phyloP scores from a whole-genome alignment of 768 basidiomycete species.

The Lepiota subincarnata region DNA sequence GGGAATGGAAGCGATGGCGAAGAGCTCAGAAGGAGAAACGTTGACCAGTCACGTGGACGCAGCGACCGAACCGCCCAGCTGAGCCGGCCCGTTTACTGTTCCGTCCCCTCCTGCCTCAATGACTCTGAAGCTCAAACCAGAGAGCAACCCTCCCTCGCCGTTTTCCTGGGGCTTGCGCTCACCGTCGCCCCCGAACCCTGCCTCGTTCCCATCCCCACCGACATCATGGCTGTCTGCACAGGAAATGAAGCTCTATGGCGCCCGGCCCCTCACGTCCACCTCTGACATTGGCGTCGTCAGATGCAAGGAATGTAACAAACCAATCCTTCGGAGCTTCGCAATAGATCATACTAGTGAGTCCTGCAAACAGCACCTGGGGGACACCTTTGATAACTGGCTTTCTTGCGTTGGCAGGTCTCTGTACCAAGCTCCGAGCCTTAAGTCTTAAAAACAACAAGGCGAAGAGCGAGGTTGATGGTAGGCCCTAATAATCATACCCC shows the following conservation, averaged over 20 bases:
- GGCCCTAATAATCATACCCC: conserved; percentile 1
- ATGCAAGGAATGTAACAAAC: conserved; percentile 81
- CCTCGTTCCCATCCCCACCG: conserved; percentile 63
- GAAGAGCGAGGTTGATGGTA: conserved; percentile 49
- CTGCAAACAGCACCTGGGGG: background rate
- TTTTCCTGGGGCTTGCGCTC: conserved; percentile 60
- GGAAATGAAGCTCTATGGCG: conserved; percentile 87
- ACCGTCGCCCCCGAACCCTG: conserved; percentile 32
- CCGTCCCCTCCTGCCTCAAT: conserved; percentile 21
- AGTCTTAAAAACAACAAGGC: conserved; percentile 53
- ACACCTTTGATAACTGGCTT: conserved; percentile 4
- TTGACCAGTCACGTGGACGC: background rate
- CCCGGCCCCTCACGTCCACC: conserved; percentile 63
- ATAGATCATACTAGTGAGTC: conserved; percentile 67
- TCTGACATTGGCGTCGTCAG: conserved; percentile 60
- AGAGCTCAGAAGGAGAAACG: too few relatives aligned
- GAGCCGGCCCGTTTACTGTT: background rate
- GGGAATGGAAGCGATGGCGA: too few relatives aligned
- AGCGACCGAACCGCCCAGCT: background rate
- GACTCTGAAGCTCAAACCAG: conserved; percentile 43
- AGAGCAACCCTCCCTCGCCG: conserved; percentile 41
- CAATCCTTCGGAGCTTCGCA: conserved; percentile 70
- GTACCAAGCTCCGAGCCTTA: conserved; percentile 53
- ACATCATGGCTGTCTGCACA: conserved; percentile 81
- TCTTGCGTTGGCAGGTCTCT: conserved; percentile 43